Conservation (phyloP, 2,329 filamentous ascomycete species). For the Fusarium sp. region DNA sequence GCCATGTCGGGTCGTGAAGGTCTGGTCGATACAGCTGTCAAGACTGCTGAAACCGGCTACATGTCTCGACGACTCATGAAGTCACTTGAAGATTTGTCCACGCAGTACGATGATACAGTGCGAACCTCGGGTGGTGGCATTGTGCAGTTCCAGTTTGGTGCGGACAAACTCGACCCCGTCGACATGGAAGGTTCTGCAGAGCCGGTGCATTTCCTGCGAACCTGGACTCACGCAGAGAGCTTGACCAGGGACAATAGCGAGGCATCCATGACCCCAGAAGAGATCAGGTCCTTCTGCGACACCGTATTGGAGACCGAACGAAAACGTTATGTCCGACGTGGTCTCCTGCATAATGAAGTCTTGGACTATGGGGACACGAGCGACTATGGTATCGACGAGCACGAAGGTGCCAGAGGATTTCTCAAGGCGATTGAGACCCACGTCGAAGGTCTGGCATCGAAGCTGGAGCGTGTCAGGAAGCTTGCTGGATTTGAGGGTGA, state of each 20-base stretch:
- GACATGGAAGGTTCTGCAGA: slow-evolving; percentile 97
- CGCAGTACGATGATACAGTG: slow-evolving; percentile 94
- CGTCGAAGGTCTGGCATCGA: slow-evolving; percentile 71
- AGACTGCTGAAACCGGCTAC: slow-evolving; percentile 98
- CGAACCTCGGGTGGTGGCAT: slow-evolving; percentile 89
- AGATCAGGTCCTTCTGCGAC: slow-evolving; percentile 77
- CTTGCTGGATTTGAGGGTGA: slow-evolving; percentile 62
- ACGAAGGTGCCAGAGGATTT: slow-evolving; percentile 86
- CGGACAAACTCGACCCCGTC: slow-evolving; percentile 93
- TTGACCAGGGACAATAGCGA: slow-evolving; percentile 85
- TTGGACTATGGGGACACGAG: slow-evolving; percentile 78
- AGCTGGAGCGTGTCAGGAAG: slow-evolving; percentile 66
- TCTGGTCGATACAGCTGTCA: slow-evolving; percentile 97
- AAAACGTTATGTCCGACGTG: slow-evolving; percentile 70
- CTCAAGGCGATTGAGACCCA: slow-evolving; percentile 82
- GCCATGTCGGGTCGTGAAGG: slow-evolving; percentile 98
- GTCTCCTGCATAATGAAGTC: slow-evolving; percentile 69
- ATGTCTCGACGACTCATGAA: slow-evolving; percentile 99
- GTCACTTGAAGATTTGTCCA: slow-evolving; percentile 92
- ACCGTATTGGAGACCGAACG: slow-evolving; percentile 76
- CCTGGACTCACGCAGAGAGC: slow-evolving; percentile 84
- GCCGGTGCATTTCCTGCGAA: slow-evolving; percentile 91
- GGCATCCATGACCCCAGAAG: slow-evolving; percentile 76
- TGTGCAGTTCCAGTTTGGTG: slow-evolving; percentile 97
- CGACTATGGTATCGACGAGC: slow-evolving; percentile 78